phyloP scores from a whole-genome alignment of 2,329 filamentous ascomycete species.

The Hypomyces perniciosus region DNA sequence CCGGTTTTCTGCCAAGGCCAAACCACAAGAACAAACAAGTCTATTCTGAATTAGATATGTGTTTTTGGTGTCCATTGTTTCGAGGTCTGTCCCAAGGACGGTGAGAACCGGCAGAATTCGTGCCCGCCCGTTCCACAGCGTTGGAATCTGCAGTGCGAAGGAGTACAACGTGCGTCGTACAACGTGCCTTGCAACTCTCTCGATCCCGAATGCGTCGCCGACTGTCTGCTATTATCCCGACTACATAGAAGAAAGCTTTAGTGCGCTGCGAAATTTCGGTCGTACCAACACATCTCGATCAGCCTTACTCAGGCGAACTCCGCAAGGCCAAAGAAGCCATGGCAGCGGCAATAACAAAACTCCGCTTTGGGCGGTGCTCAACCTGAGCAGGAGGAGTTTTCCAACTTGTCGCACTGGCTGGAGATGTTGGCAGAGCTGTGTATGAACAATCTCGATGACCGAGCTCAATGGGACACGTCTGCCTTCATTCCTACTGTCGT shows the following conservation, averaged over 20 bases:
- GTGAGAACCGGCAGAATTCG: no score
- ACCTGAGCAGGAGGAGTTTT: constrained; percentile 17
- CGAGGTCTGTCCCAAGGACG: no score
- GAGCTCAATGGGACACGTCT: constrained; percentile 21
- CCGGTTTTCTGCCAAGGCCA: no score
- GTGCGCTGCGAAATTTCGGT: neutral
- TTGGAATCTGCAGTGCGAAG: constrained; percentile 18
- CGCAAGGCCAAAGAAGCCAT: neutral
- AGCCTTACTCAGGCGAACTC: neutral
- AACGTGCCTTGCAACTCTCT: constrained; percentile 18
- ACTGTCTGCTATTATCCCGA: neutral
- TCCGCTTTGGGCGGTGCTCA: neutral
- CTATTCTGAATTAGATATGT: no score
- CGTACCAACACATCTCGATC: neutral
- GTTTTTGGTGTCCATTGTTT: no score
- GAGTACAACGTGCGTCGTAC: constrained; percentile 13
- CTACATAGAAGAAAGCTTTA: constrained; percentile 3
- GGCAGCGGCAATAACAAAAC: neutral
- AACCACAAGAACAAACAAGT: no score
- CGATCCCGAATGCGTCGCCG: constrained; percentile 12
- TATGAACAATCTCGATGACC: constrained; percentile 25
- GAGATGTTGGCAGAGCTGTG: constrained; percentile 25
- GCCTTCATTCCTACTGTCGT: constrained; percentile 17
- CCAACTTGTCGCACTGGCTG: constrained; percentile 23
- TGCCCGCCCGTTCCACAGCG: constrained; percentile 13